Percentiles rank a stretch among this genome's conserved stretches.
These are phyloP conservation scores for Capronia coronata DNA, from an alignment of 2,329 filamentous ascomycete genomes.

Conservation along the genomic window DNA sequence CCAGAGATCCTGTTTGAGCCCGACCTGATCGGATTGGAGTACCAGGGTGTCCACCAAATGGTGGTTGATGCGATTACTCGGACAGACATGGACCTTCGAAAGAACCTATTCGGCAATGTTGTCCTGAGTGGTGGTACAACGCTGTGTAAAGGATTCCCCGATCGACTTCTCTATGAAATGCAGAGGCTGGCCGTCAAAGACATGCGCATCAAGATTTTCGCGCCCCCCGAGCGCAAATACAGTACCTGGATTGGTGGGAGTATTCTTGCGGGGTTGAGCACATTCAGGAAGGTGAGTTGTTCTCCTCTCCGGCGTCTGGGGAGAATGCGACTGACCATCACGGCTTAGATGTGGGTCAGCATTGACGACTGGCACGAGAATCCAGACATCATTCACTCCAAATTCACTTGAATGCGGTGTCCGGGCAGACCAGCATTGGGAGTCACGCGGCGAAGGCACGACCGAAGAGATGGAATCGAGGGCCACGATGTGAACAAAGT, in stretches of 20 bases:
- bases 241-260: conserved; percentile 99
- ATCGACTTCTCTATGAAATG: conserved; percentile 83
- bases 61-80: conserved; percentile 93
- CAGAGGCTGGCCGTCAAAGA: conserved; percentile 93
- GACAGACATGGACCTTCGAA: conserved; percentile 91
- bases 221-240: conserved; percentile 94
- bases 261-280: conserved; percentile 92
- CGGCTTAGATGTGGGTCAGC: conserved; percentile 90
- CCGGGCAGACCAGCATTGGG: background rate
- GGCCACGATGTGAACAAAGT: background rate
- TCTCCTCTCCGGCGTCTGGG: background rate
- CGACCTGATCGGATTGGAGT: conserved; percentile 93
- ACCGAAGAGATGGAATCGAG: background rate
- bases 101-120: conserved; percentile 91
- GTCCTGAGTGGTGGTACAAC: conserved; percentile 94
- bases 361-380: conserved; percentile 99
- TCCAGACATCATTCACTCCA: conserved; percentile 96
- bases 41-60: conserved; percentile 94
- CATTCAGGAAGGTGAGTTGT: conserved; percentile 81
- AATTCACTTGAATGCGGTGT: conserved; percentile 65
- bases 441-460: conserved; percentile 4
- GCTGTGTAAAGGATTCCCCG: conserved; percentile 92
- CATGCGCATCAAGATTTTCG: conserved; percentile 99
- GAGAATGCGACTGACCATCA: conserved; percentile 18
- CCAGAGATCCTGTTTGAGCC: conserved; percentile 97